Evolutionary conservation across 768 basidiomycete species (phyloP), one percentile per base, ranked within the genome.

Genomic region (Lentinula raphanica): DNA sequence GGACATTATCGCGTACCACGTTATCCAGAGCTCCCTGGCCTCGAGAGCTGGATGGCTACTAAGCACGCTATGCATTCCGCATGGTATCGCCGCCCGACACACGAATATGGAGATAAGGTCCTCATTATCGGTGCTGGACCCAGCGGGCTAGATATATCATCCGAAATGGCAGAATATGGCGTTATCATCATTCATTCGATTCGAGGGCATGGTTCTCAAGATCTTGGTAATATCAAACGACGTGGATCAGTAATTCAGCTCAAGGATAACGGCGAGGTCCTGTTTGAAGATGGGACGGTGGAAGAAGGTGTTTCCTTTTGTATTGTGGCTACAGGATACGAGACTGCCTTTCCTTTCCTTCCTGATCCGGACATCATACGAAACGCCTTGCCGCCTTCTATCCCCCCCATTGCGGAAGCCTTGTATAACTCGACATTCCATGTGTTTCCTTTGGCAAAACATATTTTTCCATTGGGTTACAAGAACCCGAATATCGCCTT

Each of bases 261-360:
- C 63, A 71, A 69, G 15, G 64, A 63, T 1, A 63, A 70, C 23
- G 83, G 82, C 2, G 69, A 70, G 38, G 83, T 86, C 6, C 65
- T 75, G 31, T 87, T 90, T 62, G 80, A 79, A 59, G 87, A 88
- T 59, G 85, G 82, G 1, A 71, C 80, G 1, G 63, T 67, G 12
- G 86, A 88, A 65, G 62, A 69, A 31, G 75, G 73, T 5, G 73
- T 92, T 57, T 83, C 87, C 61, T 71, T 81, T 60, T 84, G 83
- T 61, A 82, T 92, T 54, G 71, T 92, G 17, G 91, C 89, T 2
- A 94, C 91, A 2, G 92, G 91, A 11, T 94, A 87, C 67, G 72
- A 86, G 53, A 70, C 80, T 44, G 71, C 79, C 12, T 83, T 85
- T 62, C 86, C 87, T 0, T 92, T 91, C 71, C 72, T 93, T 46